Percentiles rank a stretch among this genome's conserved stretches.
These are phyloP conservation scores for Lepidopterella palustris DNA, from an alignment of 495 filamentous ascomycete species.

Conservation along the genomic window DNA sequence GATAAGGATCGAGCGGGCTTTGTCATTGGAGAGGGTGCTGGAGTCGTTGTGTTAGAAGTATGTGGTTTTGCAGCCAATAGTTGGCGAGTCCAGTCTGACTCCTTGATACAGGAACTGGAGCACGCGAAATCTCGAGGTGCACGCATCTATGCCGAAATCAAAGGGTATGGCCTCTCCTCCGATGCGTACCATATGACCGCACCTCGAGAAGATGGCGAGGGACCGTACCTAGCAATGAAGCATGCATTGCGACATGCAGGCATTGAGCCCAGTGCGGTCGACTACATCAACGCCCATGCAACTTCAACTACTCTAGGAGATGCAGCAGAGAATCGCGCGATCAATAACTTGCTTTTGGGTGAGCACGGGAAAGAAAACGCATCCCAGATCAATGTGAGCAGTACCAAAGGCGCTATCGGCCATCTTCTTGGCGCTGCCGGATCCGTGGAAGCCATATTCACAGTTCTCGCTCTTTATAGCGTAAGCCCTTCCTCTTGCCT, in stretches of 20 bases:
- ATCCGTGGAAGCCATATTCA: slow-evolving; percentile 80
- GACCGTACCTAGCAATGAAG: slow-evolving; percentile 79
- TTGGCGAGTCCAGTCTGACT: not conserved
- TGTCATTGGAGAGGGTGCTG: slow-evolving; percentile 89
- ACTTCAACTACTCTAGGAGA: slow-evolving; percentile 83
- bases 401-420: slow-evolving; percentile 88
- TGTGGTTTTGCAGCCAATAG: not conserved
- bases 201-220: slow-evolving; percentile 71
- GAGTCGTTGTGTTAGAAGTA: slow-evolving; percentile 76
- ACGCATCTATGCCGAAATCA: slow-evolving; percentile 80
- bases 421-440: slow-evolving; percentile 90
- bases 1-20: slow-evolving; percentile 78
- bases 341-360: slow-evolving; percentile 69
- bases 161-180: slow-evolving; percentile 78
- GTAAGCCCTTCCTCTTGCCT: slow-evolving; percentile 45
- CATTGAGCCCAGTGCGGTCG: slow-evolving; percentile 61
- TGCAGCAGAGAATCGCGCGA: slow-evolving; percentile 78
- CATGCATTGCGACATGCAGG: slow-evolving; percentile 68
- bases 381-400: slow-evolving; percentile 70
- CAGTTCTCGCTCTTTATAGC: slow-evolving; percentile 67
- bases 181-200: slow-evolving; percentile 93
- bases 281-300: slow-evolving; percentile 95
- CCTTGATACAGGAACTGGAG: slow-evolving; percentile 57
- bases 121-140: slow-evolving; percentile 77
- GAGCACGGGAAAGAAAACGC: slow-evolving; percentile 57